Evolutionary conservation across 805 yeast species (phyloP).

Genomic region (Candida glaebosa): DNA sequence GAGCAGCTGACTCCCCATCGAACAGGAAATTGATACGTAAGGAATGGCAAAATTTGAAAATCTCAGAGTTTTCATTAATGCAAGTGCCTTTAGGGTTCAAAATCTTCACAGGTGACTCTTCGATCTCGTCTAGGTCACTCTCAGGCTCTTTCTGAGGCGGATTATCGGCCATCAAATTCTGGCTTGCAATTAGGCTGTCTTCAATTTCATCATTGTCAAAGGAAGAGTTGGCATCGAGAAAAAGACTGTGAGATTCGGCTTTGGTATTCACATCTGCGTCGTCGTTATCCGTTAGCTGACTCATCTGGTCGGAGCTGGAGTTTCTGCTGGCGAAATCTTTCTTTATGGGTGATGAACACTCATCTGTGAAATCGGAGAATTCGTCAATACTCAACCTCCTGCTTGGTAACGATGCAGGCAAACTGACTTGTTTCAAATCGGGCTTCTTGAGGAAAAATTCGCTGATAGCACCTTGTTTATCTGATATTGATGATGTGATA

Average conservation of each 20-base stretch:
- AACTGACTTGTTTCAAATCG: conserved; percentile 8
- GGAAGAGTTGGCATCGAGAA: conserved; percentile 1
- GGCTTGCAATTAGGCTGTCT: conserved; percentile 3
- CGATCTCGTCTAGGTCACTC: conserved; percentile 26
- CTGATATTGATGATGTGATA: background rate
- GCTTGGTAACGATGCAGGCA: conserved; percentile 5
- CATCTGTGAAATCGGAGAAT: conserved; percentile 29
- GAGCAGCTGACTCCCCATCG: background rate
- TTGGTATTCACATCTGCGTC: conserved; percentile 1
- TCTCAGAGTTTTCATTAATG: background rate
- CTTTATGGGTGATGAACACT: conserved; percentile 22
- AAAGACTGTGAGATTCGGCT: background rate
- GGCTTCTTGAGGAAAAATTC: conserved; percentile 2
- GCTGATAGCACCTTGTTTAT: background rate
- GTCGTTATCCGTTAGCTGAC: conserved; percentile 15
- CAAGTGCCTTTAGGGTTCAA: background rate
- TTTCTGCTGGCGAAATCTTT: conserved; percentile 8
- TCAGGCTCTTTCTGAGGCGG: conserved; percentile 1
- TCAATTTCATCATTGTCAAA: conserved; percentile 4
- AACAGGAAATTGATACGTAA: conserved; percentile 5
- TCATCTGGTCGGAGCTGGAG: background rate
- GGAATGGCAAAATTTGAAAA: conserved; percentile 4
- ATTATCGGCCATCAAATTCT: background rate
- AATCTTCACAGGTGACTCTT: conserved; percentile 37
- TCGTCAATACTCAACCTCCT: conserved; percentile 12